Percentiles rank a stretch among this genome's conserved stretches.
phyloP scores from a whole-genome alignment of 345 rosid genomes.

The Salix suchowensis region DNA sequence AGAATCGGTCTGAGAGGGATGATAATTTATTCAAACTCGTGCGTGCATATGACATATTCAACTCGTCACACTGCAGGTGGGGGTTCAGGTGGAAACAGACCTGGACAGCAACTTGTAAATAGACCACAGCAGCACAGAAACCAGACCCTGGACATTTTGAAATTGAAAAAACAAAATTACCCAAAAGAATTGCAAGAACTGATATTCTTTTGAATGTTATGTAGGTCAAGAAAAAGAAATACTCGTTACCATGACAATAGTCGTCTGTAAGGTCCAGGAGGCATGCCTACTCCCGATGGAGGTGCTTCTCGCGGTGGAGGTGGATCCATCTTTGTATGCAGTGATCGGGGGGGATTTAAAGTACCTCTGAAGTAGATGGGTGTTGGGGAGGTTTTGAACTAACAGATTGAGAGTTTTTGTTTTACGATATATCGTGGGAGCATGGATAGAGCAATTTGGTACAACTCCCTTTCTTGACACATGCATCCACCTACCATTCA shows the following conservation, averaged over 20 bases:
- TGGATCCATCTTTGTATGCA: constrained; percentile 2
- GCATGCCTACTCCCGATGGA: background rate
- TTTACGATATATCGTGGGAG: background rate
- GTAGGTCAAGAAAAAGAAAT: background rate
- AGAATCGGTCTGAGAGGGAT: background rate
- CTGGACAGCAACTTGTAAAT: constrained; percentile 2
- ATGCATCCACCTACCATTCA: background rate
- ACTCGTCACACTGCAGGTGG: constrained; percentile 2
- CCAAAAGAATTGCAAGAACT: background rate
- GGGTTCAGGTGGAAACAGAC: background rate
- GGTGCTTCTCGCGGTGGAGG: constrained; percentile 2
- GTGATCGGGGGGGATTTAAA: background rate
- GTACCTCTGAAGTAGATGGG: background rate
- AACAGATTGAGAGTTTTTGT: background rate
- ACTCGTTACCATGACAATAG: background rate
- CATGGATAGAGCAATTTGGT: background rate
- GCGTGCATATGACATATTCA: no score
- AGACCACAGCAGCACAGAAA: constrained; percentile 12
- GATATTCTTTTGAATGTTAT: background rate
- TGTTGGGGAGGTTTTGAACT: background rate
- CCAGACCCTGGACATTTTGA: background rate
- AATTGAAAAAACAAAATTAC: background rate
- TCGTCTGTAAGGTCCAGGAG: background rate
- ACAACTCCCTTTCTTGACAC: background rate
- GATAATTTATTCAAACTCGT: background rate